Evolutionary conservation across 805 yeast genomes (phyloP).

Genomic region (Candida manassasensis): DNA sequence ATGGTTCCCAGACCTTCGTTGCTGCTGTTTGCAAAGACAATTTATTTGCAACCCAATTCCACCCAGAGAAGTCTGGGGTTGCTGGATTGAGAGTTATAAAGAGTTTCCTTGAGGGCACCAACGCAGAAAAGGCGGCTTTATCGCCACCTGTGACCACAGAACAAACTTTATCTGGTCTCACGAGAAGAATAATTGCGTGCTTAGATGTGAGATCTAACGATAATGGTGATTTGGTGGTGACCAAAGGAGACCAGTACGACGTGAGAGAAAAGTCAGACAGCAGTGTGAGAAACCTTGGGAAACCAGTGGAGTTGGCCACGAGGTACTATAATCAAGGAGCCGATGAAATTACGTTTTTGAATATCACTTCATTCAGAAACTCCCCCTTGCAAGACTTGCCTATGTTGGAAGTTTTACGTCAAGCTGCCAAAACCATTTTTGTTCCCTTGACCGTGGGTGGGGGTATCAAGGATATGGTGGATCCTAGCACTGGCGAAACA

Average conservation of each 20-base stretch:
- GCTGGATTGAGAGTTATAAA: constrained; percentile 80
- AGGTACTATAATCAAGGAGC: constrained; percentile 92
- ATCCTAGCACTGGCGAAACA: constrained; percentile 68
- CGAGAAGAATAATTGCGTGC: constrained; percentile 93
- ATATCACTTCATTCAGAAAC: constrained; percentile 92
- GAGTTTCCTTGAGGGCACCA: constrained; percentile 53
- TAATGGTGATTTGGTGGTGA: constrained; percentile 90
- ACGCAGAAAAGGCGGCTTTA: background rate
- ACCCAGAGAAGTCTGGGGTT: constrained; percentile 95
- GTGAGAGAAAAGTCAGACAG: constrained; percentile 67
- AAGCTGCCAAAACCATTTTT: constrained; percentile 84
- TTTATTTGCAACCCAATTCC: constrained; percentile 94
- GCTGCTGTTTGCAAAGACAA: constrained; percentile 78
- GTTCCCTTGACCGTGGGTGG: constrained; percentile 99
- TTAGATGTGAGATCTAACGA: constrained; percentile 96
- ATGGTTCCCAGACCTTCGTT: constrained; percentile 75
- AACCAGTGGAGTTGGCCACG: constrained; percentile 92
- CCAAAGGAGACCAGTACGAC: constrained; percentile 98
- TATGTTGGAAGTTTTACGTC: constrained; percentile 82
- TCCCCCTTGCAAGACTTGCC: constrained; percentile 92
- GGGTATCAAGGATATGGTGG: constrained; percentile 87
- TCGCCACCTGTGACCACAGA: constrained; percentile 7
- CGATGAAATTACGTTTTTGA: constrained; percentile 91
- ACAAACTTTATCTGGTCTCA: constrained; percentile 55
- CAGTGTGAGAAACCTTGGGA: constrained; percentile 87